Evolutionary conservation across 1,284 basidiomycete species (phyloP).

Genomic region (Sanghuangporus baumii): DNA sequence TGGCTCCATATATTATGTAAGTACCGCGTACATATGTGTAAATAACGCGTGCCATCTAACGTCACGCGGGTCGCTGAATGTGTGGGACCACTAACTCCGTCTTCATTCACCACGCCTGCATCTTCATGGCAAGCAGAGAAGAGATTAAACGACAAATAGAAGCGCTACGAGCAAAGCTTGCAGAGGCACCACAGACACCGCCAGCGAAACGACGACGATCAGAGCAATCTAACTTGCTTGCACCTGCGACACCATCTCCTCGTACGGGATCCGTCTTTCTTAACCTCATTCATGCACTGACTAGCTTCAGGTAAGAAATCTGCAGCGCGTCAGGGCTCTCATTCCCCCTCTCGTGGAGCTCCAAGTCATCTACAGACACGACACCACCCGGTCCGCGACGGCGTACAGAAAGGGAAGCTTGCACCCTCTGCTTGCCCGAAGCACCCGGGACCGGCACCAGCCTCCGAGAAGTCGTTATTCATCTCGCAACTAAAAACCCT

Average conservation of each 20-base stretch:
- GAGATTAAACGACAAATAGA: constrained; percentile 39
- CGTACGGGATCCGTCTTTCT: constrained; percentile 37
- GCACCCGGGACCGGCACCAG: neutral
- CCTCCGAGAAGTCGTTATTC: constrained; percentile 10
- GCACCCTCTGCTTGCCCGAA: neutral
- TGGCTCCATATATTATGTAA: neutral
- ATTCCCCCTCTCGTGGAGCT: constrained; percentile 1
- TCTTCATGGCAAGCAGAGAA: constrained; percentile 10
- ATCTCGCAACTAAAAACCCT: constrained; percentile 16
- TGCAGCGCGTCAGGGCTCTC: neutral
- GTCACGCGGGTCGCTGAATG: constrained; percentile 11
- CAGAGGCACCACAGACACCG: constrained; percentile 27
- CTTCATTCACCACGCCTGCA: neutral
- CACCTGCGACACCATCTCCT: constrained; percentile 64
- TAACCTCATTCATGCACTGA: neutral
- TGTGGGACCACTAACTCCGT: neutral
- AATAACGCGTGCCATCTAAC: constrained; percentile 23
- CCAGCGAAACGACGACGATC: constrained; percentile 48
- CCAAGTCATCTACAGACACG: neutral
- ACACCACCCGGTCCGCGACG: neutral
- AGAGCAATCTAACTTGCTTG: constrained; percentile 39
- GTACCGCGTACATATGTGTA: constrained; percentile 18
- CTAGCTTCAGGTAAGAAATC: constrained; percentile 12
- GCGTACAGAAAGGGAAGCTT: neutral
- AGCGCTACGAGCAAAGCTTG: constrained; percentile 37